Conservation (phyloP, 2,329 filamentous ascomycete genomes). For the Diatrype stigma region DNA sequence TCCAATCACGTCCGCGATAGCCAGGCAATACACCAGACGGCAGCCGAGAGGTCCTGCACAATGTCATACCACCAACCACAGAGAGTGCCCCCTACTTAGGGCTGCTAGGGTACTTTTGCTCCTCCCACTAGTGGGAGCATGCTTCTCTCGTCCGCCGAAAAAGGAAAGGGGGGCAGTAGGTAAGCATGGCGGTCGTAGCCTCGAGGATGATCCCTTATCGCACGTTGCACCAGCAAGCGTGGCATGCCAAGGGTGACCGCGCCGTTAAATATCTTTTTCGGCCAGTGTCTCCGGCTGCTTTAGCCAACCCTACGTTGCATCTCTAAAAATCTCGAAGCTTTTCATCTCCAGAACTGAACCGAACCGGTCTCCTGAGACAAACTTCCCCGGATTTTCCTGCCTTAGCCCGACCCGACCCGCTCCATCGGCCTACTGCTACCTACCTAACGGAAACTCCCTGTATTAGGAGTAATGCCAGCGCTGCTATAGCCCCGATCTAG, state of each 20-base stretch:
- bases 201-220: background rate
- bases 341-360: background rate
- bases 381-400: background rate
- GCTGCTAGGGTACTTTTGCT: background rate
- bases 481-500: constrained; percentile 18
- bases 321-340: background rate
- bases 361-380: background rate
- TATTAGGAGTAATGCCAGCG: constrained; percentile 20
- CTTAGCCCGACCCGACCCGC: constrained; percentile 8
- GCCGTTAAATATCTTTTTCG: background rate
- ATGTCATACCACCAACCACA: background rate
- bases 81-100: background rate
- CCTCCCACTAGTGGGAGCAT: background rate
- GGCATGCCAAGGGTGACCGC: background rate
- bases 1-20: background rate
- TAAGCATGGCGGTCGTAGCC: background rate
- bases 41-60: background rate
- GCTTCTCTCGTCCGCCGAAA: background rate
- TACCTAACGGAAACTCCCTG: background rate
- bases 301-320: background rate
- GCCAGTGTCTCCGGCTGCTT: background rate
- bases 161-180: background rate
- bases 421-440: too few relatives aligned
- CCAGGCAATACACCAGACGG: background rate
- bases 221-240: background rate